phyloP scores from a whole-genome alignment of 345 rosid species.

The Euphorbia pulcherrima region DNA sequence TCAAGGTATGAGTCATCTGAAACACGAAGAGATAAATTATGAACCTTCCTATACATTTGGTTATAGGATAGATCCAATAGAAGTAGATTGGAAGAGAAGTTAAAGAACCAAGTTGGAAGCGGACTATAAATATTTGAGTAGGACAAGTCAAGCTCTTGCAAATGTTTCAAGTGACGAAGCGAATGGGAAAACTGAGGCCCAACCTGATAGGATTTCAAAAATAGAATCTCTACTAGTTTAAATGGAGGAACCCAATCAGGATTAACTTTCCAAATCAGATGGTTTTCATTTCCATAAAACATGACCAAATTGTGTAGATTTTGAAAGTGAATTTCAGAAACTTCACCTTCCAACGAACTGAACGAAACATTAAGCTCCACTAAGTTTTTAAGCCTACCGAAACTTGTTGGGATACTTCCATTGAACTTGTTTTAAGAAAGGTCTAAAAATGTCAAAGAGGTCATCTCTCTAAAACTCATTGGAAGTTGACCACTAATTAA shows the following conservation, averaged over 20 bases:
- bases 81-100: neutral
- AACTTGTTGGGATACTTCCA: too few relatives aligned
- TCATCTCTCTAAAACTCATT: too few relatives aligned
- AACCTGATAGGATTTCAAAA: neutral
- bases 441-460: too few relatives aligned
- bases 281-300: neutral
- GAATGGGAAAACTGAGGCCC: neutral
- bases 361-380: neutral
- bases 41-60: neutral
- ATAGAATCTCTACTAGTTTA: neutral
- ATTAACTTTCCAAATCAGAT: neutral
- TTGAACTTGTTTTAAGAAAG: too few relatives aligned
- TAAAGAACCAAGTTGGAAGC: too few relatives aligned
- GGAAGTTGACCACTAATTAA: too few relatives aligned
- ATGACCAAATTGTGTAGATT: constrained; percentile 19
- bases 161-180: neutral
- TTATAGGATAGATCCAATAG: constrained; percentile 1
- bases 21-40: too few relatives aligned
- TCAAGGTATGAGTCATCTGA: too few relatives aligned
- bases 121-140: too few relatives aligned
- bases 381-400: constrained; percentile 13
- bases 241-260: too few relatives aligned
- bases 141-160: too few relatives aligned
- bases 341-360: constrained; percentile 20
- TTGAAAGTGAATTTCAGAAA: constrained; percentile 20